phyloP scores from a whole-genome alignment of 2,329 filamentous ascomycete species.

The Clarireedia homoeocarpa region DNA sequence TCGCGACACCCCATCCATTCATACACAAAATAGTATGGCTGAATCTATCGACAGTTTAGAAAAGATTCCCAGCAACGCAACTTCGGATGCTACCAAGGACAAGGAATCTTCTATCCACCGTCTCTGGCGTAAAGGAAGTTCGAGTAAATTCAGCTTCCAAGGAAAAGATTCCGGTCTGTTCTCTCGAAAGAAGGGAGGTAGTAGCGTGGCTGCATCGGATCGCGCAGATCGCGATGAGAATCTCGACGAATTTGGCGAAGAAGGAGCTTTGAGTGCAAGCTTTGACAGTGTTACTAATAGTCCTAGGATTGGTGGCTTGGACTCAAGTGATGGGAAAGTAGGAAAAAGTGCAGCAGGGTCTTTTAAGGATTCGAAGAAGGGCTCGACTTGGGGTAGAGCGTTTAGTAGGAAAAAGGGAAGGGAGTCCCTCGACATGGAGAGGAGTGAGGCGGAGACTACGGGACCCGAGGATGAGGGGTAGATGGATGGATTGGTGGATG shows the following conservation, averaged over 20 bases:
- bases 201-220: constrained; percentile 46
- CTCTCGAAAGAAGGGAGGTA: constrained; percentile 46
- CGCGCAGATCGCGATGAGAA: constrained; percentile 48
- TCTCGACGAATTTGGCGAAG: constrained; percentile 46
- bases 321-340: constrained; percentile 35
- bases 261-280: constrained; percentile 43
- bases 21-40: constrained; percentile 49
- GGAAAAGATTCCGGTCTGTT: constrained; percentile 48
- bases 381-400: constrained; percentile 24
- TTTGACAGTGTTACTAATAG: constrained; percentile 50
- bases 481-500: background rate
- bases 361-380: constrained; percentile 23
- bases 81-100: constrained; percentile 42
- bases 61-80: constrained; percentile 46
- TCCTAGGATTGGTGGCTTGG: constrained; percentile 45
- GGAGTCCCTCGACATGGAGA: constrained; percentile 27
- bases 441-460: constrained; percentile 24
- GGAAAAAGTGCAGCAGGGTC: constrained; percentile 25
- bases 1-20: constrained; percentile 48
- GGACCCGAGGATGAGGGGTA: constrained; percentile 24
- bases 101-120: constrained; percentile 44
- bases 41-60: constrained; percentile 43
- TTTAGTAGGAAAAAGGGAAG: constrained; percentile 25
- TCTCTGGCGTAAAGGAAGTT: constrained; percentile 57
- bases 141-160: constrained; percentile 53